phyloP scores from a whole-genome alignment of 139 green algal species.

The Nannochloris sp. region DNA sequence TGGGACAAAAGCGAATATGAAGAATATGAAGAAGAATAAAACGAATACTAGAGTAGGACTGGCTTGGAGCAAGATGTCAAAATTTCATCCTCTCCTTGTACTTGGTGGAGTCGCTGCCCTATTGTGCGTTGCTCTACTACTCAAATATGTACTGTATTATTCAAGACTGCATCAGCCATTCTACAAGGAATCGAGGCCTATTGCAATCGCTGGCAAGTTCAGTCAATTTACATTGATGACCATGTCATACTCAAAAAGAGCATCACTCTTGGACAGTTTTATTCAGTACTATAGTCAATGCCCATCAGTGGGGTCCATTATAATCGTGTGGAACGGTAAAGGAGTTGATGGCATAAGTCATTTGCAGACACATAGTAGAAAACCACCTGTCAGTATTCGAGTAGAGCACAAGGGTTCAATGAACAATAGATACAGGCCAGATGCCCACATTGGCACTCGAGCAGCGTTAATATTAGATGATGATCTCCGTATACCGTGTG shows the following conservation, averaged over 20 bases:
- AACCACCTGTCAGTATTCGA: conserved; percentile 32
- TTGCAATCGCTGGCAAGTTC: conserved; percentile 25
- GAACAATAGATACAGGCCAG: conserved; percentile 41
- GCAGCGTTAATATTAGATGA: conserved; percentile 37
- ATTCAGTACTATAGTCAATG: conserved; percentile 38
- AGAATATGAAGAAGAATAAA: too few species aligned
- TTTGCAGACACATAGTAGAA: conserved; percentile 5
- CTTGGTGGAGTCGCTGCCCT: neutral
- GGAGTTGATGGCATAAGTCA: neutral
- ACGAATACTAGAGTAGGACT: too few species aligned
- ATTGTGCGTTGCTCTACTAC: neutral
- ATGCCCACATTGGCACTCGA: conserved; percentile 18
- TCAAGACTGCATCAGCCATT: neutral
- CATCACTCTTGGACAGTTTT: conserved; percentile 31
- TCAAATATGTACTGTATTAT: neutral
- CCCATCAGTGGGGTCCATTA: conserved; percentile 20
- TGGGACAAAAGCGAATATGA: too few species aligned
- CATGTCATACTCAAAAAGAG: conserved; percentile 34
- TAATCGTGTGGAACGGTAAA: conserved; percentile 5
- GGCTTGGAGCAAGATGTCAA: too few species aligned
- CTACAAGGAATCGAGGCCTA: neutral
- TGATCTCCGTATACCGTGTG: conserved; percentile 37
- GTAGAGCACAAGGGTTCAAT: conserved; percentile 31
- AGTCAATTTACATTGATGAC: conserved; percentile 35
- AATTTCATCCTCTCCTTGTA: neutral